Base-by-base conservation (phyloP, 768 basidiomycete genomes). In the Mrakia gelida region DNA sequence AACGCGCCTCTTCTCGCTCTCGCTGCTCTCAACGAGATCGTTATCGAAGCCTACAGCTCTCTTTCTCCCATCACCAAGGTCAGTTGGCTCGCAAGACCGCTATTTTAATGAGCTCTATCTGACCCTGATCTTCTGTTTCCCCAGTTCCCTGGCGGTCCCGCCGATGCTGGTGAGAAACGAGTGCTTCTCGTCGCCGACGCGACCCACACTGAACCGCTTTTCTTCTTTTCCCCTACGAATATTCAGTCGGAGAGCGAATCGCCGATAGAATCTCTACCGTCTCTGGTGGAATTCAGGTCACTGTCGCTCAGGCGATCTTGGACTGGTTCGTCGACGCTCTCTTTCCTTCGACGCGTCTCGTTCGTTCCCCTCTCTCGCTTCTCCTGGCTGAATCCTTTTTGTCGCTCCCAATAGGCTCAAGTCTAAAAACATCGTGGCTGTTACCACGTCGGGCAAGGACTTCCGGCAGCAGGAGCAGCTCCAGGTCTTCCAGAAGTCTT, bases 21-120 rank as follows among this genome's bases (percentile, higher is more conserved):
- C 18, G 62, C 43, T 43, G 28, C n/a, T 30, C 30, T 61, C 62
- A 59, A 78, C 34, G 71, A 45, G 32, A 78, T 78, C 71, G 45
- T 73, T 23, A 71, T 78, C 52, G 71, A 72, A 41, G 77, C 71
- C 6, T 78, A 78, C 71, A 49, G 59, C 23, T 56, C 71, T 23
- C 63, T 78, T 28, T 45, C 77, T n/a, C 77, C 77, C 21, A 72
- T 78, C 61, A 78, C 77, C 32, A 73, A 52, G 68, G 75, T 71
- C 7, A 34, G 73, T 65, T 3, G 15, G 2, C 28, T 30, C 62
- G 8, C 32, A 8, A 28, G 23, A 28, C 30, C 2, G 59, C 8
- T 21, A 11, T 38, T 15, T 65, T 38, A 7, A 28, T n/a, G 9
- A 28, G 59, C 9, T 18, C 13, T 11, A 30, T 7, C 43, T 45